Base-by-base conservation (phyloP, 2,329 filamentous ascomycete genomes). In the Phoma sp. region DNA sequence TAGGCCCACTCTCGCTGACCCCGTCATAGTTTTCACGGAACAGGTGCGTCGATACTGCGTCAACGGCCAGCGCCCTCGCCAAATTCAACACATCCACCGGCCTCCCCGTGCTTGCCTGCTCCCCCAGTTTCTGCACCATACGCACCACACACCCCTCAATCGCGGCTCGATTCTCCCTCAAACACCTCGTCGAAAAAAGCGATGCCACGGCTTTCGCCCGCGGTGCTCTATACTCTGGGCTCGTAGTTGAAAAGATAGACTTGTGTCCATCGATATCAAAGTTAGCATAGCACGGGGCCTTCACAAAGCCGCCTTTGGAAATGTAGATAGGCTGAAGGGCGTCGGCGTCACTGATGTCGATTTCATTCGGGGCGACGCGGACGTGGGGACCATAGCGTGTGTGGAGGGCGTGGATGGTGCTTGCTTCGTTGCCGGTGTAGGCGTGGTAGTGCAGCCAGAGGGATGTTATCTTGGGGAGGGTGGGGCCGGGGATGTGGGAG, bases 231-330 rank as follows among this genome's bases (percentile, higher is more conserved):
- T 79, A 70, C 2, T 72, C 73, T 3, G 66, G 68, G 49, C 79
- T 75, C 15, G 75, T 71, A 0, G 74, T 77, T 3, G 78, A 81
- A 68, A 86, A 86, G 29, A 86, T 80, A 1, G 81, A 82, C 23
- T 76, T 68, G 59, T 82, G 80, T 1, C 80, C 81, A 58, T 84
- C 83, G 15, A 84, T 81, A 53, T 85, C 80, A 60, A 85, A 85
- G 57, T 85, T 86, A 0, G 69, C 67, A 63, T 86, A 86, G 52
- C 76, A 80, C 0, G 66, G 60, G 1, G 81, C 76, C 63, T 86
- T 86, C 0, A 70, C 66, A 47, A 86, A 85, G 1, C 83, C 83
- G 3, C 83, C 82, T 30, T 74, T 78, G 2, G 76, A 71, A 11
- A 79, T 65, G 64, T 86, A 86, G 26, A 86, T 83, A 1, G 79